Base-by-base conservation (phyloP, 352 stramenopile species). In the Phytophthora crassamura region DNA sequence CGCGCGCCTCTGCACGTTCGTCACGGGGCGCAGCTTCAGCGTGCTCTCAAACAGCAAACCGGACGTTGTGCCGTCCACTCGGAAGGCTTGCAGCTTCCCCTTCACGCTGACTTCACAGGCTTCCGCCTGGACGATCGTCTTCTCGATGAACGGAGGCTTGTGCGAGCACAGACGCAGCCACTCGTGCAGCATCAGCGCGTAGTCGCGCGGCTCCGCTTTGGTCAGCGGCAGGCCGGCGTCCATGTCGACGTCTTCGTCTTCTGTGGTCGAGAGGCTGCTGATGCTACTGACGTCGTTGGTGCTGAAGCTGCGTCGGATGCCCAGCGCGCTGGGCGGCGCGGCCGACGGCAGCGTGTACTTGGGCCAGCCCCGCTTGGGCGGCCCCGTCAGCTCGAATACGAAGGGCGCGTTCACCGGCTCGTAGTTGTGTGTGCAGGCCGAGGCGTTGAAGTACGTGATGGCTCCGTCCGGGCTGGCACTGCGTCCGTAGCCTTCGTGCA, bases 391-490 rank as follows among this genome's bases (percentile, higher is more conserved):
- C 11, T 90, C 71, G 18, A 94, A 86, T 28, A 91, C 77, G 35
- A 94, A 75, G 4, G 84, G 58, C 8, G 77, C 51, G 49, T 94
- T 91, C 43, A 87, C 71, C 2, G 86, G 82, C 36, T 91, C 77
- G 72, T 94, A 93, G 54, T 89, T 72, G 63, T 90, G 78, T 10
- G 78, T 94, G 42, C 84, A 95, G 4, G 76, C 78, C 4, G 88
- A 92, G 5, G 89, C 89, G 58, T 98, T 98, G 33, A 97, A 75
- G 65, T 86, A 98, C 0, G 90, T 83, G 11, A 91, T 98, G 2
- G 63, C 59, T 22, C 84, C 86, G 71, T 95, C 82, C 9, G 59
- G 77, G 15, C 72, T 88, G 7, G 48, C 77, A n/a, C 74, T 88
- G 10, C 69, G 64, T 36, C 92, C 92, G 61, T 94, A 93, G 33